Evolutionary conservation across 495 filamentous ascomycete genomes (phyloP).

Genomic region (Paragyromitra xinjiangensis): DNA sequence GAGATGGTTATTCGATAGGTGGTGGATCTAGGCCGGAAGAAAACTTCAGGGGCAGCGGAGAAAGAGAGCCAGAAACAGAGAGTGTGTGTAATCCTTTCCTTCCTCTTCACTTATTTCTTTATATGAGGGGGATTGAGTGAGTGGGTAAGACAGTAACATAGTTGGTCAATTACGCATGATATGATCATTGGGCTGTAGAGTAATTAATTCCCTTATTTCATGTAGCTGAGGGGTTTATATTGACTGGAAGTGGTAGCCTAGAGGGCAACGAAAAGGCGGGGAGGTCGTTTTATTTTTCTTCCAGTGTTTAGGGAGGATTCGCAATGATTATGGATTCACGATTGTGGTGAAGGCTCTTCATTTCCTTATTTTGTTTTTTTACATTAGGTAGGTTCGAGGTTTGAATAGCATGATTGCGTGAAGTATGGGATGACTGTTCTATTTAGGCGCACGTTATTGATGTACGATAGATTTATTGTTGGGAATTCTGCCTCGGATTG

Average conservation of each 20-base stretch:
- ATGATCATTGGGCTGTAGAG: slow-evolving; percentile 27
- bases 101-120: slow-evolving; percentile 1
- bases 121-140: background rate
- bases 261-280: background rate
- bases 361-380: slow-evolving; percentile 3
- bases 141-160: background rate
- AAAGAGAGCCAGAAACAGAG: background rate
- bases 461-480: slow-evolving; percentile 29
- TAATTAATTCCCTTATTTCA: slow-evolving; percentile 44
- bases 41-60: slow-evolving; percentile 9
- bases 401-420: slow-evolving; percentile 12
- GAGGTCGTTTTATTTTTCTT: background rate
- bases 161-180: slow-evolving; percentile 23
- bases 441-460: slow-evolving; percentile 14
- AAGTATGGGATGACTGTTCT: background rate
- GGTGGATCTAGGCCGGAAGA: background rate
- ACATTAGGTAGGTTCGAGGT: background rate
- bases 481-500: background rate
- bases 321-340: background rate
- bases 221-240: background rate
- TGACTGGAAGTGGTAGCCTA: background rate
- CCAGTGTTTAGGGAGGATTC: background rate
- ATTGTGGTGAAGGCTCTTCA: background rate
- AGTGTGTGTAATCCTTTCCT: background rate
- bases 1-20: background rate